A percentile compares a stretch with the other conserved stretches of the same genome.
phyloP scores from a whole-genome alignment of 441 rosid species.

The Melastoma candidum region DNA sequence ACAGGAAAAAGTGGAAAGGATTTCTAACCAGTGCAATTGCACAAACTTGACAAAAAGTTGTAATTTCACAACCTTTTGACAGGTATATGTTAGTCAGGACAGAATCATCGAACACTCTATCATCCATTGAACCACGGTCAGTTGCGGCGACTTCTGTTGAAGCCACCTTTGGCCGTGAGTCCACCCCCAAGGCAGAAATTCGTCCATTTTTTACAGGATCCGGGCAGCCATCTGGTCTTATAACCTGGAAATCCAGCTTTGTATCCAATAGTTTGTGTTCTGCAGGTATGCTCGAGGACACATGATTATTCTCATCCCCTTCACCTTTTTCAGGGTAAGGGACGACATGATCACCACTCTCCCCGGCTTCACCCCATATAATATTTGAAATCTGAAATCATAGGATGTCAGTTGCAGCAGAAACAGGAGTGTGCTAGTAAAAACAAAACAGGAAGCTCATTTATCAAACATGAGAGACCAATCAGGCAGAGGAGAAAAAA shows the following conservation, averaged over 20 bases:
- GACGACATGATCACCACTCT: conserved; percentile 68
- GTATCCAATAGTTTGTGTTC: conserved; percentile 30
- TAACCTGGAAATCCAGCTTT: conserved; percentile 30
- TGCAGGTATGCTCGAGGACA: conserved; percentile 23
- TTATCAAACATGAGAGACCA: no score
- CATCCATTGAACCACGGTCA: conserved; percentile 37
- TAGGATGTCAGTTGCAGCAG: background rate
- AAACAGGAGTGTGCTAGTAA: background rate
- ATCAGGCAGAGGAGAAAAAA: no score
- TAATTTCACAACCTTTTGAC: conserved; percentile 37
- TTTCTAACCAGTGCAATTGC: background rate
- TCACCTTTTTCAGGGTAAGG: conserved; percentile 53
- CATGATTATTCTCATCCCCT: conserved; percentile 35
- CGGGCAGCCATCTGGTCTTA: conserved; percentile 38
- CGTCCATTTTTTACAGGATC: conserved; percentile 30
- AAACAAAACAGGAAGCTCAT: background rate
- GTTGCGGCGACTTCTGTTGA: conserved; percentile 34
- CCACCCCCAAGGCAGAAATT: conserved; percentile 34
- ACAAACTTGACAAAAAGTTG: conserved; percentile 12
- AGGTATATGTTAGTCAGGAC: conserved; percentile 38
- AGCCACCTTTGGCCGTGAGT: conserved; percentile 47
- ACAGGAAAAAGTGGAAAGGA: conserved; percentile 11
- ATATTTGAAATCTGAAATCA: conserved; percentile 66
- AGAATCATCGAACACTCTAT: conserved; percentile 36
- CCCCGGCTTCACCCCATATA: conserved; percentile 78